phyloP scores from a whole-genome alignment of 2,329 filamentous ascomycete species.

The Ceratocystiopsis brevicomis region DNA sequence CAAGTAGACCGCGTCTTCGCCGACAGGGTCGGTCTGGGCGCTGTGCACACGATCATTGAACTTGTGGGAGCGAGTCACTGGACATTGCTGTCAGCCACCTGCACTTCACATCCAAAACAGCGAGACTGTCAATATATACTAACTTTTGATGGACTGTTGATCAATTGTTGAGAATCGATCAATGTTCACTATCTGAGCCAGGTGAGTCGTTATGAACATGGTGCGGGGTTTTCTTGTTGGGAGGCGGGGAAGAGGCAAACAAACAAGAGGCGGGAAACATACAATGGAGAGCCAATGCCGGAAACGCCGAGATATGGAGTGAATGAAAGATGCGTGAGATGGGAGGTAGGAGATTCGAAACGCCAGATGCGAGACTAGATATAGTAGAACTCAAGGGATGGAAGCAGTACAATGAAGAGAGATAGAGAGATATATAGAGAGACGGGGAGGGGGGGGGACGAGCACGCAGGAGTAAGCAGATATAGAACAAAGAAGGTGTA shows the following conservation, averaged over 20 bases:
- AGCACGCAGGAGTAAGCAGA: background rate
- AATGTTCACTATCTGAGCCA: too few species aligned
- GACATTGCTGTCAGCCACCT: too few species aligned
- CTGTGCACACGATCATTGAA: slow-evolving; percentile 82
- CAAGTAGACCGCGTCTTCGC: slow-evolving; percentile 48
- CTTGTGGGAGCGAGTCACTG: slow-evolving; percentile 98
- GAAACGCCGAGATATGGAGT: too few species aligned
- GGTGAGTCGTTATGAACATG: background rate
- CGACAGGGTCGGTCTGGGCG: slow-evolving; percentile 45
- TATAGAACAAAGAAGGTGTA: background rate
- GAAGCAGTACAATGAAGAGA: background rate
- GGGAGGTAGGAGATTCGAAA: background rate
- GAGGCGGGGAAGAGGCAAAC: background rate
- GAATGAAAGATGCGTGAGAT: background rate
- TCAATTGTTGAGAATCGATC: too few species aligned
- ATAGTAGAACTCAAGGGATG: background rate
- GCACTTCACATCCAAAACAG: too few species aligned
- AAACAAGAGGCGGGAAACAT: background rate
- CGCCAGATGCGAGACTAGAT: background rate
- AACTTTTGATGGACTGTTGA: background rate
- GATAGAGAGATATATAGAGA: too few species aligned
- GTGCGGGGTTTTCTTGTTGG: background rate
- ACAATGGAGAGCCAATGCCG: too few species aligned
- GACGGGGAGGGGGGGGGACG: too few species aligned
- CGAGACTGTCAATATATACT: background rate